Percentiles rank a stretch among this genome's conserved stretches.
Evolutionary conservation across 202 grass and related monocot genomes (phyloP).

Genomic region (Panicum hallii): DNA sequence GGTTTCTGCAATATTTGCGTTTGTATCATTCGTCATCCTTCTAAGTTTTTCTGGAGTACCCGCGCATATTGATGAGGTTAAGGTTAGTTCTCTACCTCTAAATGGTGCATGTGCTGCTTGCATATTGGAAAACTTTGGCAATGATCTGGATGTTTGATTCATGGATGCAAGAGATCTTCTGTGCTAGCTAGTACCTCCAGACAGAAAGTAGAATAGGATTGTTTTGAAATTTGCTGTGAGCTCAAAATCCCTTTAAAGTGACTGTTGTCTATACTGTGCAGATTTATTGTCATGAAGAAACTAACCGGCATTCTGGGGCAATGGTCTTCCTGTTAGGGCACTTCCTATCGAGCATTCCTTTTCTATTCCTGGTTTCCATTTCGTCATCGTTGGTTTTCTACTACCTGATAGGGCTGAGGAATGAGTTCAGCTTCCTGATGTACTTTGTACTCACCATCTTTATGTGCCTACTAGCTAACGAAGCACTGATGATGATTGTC

Average conservation of each 20-base stretch:
- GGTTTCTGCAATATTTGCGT: conserved; percentile 84
- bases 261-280: conserved; percentile 35
- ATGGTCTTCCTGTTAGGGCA: conserved; percentile 82
- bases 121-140: background rate
- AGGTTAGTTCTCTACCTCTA: conserved; percentile 51
- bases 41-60: conserved; percentile 90
- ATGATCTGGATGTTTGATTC: background rate
- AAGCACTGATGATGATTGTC: conserved; percentile 81
- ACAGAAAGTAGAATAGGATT: background rate
- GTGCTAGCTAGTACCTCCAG: background rate
- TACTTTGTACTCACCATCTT: conserved; percentile 86
- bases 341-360: conserved; percentile 78
- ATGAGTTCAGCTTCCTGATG: conserved; percentile 84
- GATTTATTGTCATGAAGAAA: conserved; percentile 80
- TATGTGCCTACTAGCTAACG: conserved; percentile 85
- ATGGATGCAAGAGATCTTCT: background rate
- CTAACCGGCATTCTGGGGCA: conserved; percentile 76
- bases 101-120: background rate
- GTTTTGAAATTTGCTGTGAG: background rate
- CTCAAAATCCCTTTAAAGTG: background rate
- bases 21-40: conserved; percentile 85
- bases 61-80: conserved; percentile 84
- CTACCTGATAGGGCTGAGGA: conserved; percentile 84
- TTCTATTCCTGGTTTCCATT: conserved; percentile 83
- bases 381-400: conserved; percentile 80